phyloP scores from a whole-genome alignment of 768 basidiomycete genomes.

The Pleurotus cornucopiae region DNA sequence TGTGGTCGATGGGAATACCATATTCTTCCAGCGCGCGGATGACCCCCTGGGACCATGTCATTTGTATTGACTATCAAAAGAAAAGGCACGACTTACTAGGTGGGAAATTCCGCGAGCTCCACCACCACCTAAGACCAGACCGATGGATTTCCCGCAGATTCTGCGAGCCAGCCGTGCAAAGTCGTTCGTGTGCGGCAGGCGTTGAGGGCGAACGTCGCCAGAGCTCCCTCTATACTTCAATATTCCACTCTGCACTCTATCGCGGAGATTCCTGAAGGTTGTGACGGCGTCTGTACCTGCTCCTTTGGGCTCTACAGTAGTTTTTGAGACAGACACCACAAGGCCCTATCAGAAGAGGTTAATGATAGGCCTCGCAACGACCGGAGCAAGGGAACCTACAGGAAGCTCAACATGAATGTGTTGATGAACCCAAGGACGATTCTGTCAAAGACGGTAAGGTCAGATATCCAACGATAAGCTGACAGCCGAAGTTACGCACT shows the following conservation, averaged over 20 bases:
- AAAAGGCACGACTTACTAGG: slow-evolving; percentile 23
- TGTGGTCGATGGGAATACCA: slow-evolving; percentile 90
- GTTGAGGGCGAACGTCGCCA: slow-evolving; percentile 61
- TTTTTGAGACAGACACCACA: slow-evolving; percentile 59
- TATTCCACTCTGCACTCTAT: slow-evolving; percentile 85
- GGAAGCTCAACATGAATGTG: slow-evolving; percentile 94
- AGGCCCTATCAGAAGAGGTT: slow-evolving; percentile 49
- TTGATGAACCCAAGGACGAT: slow-evolving; percentile 93
- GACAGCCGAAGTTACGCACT: slow-evolving; percentile 34
- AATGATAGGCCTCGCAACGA: background rate
- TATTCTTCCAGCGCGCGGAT: slow-evolving; percentile 89
- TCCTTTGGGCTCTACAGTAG: slow-evolving; percentile 59
- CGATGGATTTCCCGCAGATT: slow-evolving; percentile 90
- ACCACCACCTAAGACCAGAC: slow-evolving; percentile 94
- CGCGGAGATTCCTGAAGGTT: slow-evolving; percentile 89
- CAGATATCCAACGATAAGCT: background rate
- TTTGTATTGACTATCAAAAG: slow-evolving; percentile 5
- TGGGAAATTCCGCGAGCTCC: slow-evolving; percentile 75
- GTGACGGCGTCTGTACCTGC: slow-evolving; percentile 69
- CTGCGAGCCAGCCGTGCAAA: slow-evolving; percentile 89
- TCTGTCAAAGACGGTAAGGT: slow-evolving; percentile 38
- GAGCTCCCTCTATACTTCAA: slow-evolving; percentile 77
- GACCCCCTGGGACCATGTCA: slow-evolving; percentile 60
- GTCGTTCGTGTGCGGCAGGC: slow-evolving; percentile 82
- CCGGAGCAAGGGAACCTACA: slow-evolving; percentile 34